phyloP scores from a whole-genome alignment of 495 filamentous ascomycete genomes.

The Xylaria longipes region DNA sequence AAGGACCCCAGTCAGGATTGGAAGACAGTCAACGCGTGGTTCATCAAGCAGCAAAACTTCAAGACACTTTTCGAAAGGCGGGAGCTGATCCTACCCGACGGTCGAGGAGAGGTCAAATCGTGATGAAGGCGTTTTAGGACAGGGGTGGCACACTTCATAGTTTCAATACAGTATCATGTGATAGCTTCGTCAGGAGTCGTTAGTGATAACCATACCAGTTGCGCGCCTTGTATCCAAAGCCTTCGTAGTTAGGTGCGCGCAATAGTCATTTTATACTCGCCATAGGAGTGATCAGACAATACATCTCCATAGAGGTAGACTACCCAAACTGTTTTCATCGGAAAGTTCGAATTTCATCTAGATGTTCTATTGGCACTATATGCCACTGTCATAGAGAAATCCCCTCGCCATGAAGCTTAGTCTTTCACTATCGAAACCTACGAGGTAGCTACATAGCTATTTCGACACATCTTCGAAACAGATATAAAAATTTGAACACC shows the following conservation, averaged over 20 bases:
- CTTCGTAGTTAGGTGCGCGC: not conserved
- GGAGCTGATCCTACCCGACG: slow-evolving; percentile 51
- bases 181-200: not conserved
- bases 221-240: not conserved
- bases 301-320: not conserved
- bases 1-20: slow-evolving; percentile 66
- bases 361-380: not conserved
- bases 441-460: too few relatives aligned
- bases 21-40: slow-evolving; percentile 75
- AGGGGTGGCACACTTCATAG: not conserved
- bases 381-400: too few relatives aligned
- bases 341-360: not conserved
- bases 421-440: too few relatives aligned
- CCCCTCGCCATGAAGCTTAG: too few relatives aligned
- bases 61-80: slow-evolving; percentile 59
- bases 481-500: too few relatives aligned
- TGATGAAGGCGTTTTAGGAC: not conserved
- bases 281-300: not conserved
- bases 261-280: not conserved
- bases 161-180: not conserved
- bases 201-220: not conserved
- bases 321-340: not conserved
- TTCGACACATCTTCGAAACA: too few relatives aligned
- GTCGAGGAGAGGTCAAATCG: not conserved
- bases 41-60: slow-evolving; percentile 73